Base-by-base conservation (phyloP, 495 filamentous ascomycete genomes). In the Neurospora sp. region DNA sequence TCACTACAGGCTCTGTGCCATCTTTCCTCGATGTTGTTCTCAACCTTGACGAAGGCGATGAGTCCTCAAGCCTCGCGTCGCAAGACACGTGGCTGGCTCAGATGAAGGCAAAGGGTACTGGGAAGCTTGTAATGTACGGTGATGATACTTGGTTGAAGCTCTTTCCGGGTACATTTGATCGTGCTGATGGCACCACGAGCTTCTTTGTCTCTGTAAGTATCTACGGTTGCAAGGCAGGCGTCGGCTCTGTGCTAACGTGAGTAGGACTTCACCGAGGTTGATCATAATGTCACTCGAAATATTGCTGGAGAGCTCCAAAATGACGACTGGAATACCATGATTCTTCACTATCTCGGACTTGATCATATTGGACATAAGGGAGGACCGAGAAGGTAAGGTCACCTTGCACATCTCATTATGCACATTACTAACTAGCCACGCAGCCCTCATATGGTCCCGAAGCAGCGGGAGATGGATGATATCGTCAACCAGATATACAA, bases 71-170 rank as follows among this genome's bases (percentile, higher is more conserved):
- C 40, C 87, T 99, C 35, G 89, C 91, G 18, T 86, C 86, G 40
- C 96, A 98, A 81, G 96, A 99, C 78, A 97, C 93, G 18, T 98
- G 96, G 94, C 87, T 98, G 46, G 91, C 93, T 35, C 96, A 99
- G 82, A 87, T 99, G 81, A 94, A 90, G 80, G 88, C 90, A 40
- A 91, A 89, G 79, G 82, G 83, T 18, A 78, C 79, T 3, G 92
- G 91, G 37, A 92, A 91, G 74, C 84, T 98, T 69, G 85, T 97
- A 79, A 95, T 99, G 92, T 97, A 96, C 76, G 96, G 96, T 59
- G 96, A 99, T 78, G 96, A 99, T 80, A 99, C 96, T 16, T 99
- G 96, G 96, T 84, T 98, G 72, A 98, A 97, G 81, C 87, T 99
- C 41, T 98, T 99, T 79, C 96, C 96, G 6, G 89, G 87, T 9